phyloP scores from a whole-genome alignment of 257 asterid genomes.

The Nicotiana sylvestris region DNA sequence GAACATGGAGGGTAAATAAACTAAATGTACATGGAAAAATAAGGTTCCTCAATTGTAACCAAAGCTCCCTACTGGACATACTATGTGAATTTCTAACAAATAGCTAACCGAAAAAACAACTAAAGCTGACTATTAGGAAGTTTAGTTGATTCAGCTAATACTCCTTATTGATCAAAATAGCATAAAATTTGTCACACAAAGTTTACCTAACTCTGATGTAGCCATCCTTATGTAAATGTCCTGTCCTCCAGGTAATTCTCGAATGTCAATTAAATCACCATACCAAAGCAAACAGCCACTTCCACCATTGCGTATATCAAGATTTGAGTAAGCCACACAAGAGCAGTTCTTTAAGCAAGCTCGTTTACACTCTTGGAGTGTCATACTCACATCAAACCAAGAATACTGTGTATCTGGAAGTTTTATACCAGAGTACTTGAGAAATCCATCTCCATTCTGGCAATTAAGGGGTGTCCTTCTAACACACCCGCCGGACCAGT shows the following conservation, averaged over 20 bases:
- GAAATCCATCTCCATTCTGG: conserved; percentile 17
- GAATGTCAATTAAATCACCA: conserved; percentile 16
- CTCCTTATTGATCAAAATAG: neutral
- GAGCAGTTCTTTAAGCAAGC: conserved; percentile 27
- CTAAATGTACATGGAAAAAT: neutral
- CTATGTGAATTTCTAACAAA: neutral
- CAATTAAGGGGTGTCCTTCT: conserved; percentile 21
- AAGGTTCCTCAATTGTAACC: neutral
- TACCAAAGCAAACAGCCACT: conserved; percentile 34
- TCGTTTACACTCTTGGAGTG: conserved; percentile 12
- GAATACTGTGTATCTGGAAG: conserved; percentile 25
- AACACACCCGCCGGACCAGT: conserved; percentile 25
- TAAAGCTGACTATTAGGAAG: neutral
- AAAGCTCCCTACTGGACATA: neutral
- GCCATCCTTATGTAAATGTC: conserved; percentile 1
- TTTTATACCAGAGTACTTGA: conserved; percentile 19
- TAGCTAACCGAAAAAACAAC: neutral
- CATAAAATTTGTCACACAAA: neutral
- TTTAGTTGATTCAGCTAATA: neutral
- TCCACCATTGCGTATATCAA: conserved; percentile 21
- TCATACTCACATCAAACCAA: conserved; percentile 18
- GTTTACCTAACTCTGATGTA: conserved; percentile 10
- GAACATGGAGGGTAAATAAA: neutral
- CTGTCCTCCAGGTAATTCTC: conserved; percentile 9
- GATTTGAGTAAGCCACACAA: conserved; percentile 31